Base-by-base conservation (phyloP, 306 rosid species). In the Glycine soja region DNA sequence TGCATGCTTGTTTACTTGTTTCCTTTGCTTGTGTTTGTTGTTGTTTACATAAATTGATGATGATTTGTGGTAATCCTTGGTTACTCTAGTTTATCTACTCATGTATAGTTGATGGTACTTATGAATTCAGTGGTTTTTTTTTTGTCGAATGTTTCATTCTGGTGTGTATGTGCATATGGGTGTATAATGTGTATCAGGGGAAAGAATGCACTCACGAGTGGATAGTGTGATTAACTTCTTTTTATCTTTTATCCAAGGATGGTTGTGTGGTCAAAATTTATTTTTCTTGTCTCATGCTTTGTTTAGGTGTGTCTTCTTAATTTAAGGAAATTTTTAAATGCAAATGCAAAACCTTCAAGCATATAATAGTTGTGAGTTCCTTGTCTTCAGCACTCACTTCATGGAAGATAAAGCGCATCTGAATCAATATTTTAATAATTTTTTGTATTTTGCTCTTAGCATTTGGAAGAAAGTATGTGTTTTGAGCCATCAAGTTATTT, bases 21-120 rank as follows among this genome's bases (percentile, higher is more conserved):
- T 24, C 30, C 2, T 2, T 42, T 19, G 19, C 32, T 2, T 19
- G 38, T 45, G 16, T 3, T 3, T 3, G 9, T n/a, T 46, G 74
- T 19, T 61, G 19, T 65, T 3, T 16, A 42, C 51, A 24, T 24
- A 24, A 24, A 24, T 6, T 77, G 38, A 13, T 54, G 11, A 16
- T 77, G 46, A 7, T 76, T 46, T 54, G 72, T 57, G 53, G 14
- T 51, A 64, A 11, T 67, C 38, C 76, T 81, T 61, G 64, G 45
- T 57, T 74, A 8, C 0, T 24, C 30, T 24, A 24, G 30, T 24
- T 24, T 24, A 24, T 24, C 30, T 24, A 24, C 30, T 24, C 30
- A 24, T 24, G 30, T 24, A 2, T 24, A 24, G 30, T 10, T 9
- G 11, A 10, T 57, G 1, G 6, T 32, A 10, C 30, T 5, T 16